Evolutionary conservation across 768 basidiomycete genomes (phyloP).

Genomic region (Coprinopsis sp.): DNA sequence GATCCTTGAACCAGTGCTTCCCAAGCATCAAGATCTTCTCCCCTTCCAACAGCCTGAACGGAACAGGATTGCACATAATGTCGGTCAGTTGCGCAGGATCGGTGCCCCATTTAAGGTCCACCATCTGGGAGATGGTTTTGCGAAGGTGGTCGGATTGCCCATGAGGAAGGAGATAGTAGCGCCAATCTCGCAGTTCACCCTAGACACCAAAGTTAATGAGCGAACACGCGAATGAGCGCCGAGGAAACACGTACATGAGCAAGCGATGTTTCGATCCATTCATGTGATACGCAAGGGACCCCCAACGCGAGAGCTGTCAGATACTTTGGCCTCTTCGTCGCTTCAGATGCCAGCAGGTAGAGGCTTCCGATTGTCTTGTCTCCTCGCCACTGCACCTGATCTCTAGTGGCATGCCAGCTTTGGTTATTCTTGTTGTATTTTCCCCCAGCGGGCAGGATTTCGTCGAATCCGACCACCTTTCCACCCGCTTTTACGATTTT

Average conservation of each 20-base stretch:
- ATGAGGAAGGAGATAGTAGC: constrained; percentile 49
- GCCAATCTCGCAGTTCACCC: constrained; percentile 53
- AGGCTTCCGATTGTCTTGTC: constrained; percentile 42
- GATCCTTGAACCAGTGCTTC: constrained; percentile 42
- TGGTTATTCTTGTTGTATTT: too few species aligned
- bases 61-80: constrained; percentile 55
- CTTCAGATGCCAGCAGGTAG: constrained; percentile 64
- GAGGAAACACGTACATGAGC: constrained; percentile 22
- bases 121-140: constrained; percentile 39
- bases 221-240: constrained; percentile 1
- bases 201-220: constrained; percentile 13
- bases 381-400: constrained; percentile 41
- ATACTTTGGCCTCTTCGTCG: constrained; percentile 72
- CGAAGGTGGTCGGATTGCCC: constrained; percentile 44
- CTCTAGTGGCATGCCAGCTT: constrained; percentile 49
- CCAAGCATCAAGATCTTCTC: constrained; percentile 61
- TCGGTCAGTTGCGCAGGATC: constrained; percentile 47
- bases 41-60: constrained; percentile 52
- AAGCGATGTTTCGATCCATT: constrained; percentile 47
- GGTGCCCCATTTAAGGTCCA: constrained; percentile 46
- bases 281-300: constrained; percentile 68
- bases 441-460: too few species aligned
- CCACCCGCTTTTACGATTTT: too few species aligned
- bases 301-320: constrained; percentile 80
- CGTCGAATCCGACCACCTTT: too few species aligned